These are phyloP conservation scores for Reutealis trisperma DNA, from an alignment of 345 rosid species.

Conservation along the genomic window DNA sequence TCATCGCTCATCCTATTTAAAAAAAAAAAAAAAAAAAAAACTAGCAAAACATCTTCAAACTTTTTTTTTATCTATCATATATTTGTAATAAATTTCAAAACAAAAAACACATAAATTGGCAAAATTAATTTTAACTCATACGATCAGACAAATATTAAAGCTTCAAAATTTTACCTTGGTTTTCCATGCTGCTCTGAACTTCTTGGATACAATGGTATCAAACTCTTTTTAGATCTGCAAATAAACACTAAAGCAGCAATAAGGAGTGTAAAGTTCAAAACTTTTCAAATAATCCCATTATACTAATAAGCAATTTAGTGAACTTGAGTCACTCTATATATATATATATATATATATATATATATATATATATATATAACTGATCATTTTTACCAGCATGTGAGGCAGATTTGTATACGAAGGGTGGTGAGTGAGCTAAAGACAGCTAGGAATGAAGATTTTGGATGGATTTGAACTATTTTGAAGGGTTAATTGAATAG, in stretches of 20 bases:
- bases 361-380: neutral
- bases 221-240: neutral
- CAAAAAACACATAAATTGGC: neutral
- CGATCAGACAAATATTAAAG: neutral
- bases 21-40: no score
- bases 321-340: conserved; percentile 6
- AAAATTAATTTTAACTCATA: neutral
- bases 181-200: conserved; percentile 1
- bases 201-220: neutral
- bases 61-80: neutral
- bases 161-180: conserved; percentile 3
- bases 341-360: neutral
- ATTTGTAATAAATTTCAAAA: neutral
- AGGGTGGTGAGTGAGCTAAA: neutral
- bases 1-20: neutral
- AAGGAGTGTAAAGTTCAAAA: neutral
- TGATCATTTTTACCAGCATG: neutral
- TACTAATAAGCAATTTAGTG: neutral
- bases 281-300: neutral
- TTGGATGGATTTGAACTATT: conserved; percentile 29
- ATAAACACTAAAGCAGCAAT: neutral
- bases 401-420: neutral
- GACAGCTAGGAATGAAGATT: conserved; percentile 24
- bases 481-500: conserved; percentile 29
- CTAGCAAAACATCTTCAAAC: neutral